Percentiles rank a stretch among this genome's conserved stretches.
These are phyloP conservation scores for Dactylellina haptotyla DNA, from an alignment of 2,329 filamentous ascomycete species.

Conservation along the genomic window DNA sequence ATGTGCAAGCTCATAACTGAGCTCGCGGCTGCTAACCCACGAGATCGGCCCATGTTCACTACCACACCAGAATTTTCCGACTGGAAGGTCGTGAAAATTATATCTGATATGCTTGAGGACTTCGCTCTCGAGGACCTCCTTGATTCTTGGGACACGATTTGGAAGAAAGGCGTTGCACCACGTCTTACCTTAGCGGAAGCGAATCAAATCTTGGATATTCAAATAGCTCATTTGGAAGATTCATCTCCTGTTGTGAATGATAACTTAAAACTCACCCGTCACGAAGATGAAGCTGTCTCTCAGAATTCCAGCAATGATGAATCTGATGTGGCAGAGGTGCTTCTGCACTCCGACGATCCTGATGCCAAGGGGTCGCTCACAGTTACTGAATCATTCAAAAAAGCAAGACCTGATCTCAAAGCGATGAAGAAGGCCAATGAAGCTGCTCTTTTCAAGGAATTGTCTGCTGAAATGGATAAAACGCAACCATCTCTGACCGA, in stretches of 20 bases:
- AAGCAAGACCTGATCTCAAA: not conserved
- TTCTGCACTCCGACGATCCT: constrained; percentile 1
- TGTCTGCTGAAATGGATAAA: constrained; percentile 7
- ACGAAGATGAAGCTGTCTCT: not conserved
- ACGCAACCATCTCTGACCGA: not conserved
- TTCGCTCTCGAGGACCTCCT: not conserved
- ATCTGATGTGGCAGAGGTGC: not conserved
- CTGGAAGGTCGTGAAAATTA: not conserved
- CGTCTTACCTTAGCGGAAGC: constrained; percentile 21
- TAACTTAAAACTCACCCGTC: not conserved
- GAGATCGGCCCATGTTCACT: not conserved
- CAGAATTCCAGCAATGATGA: not conserved
- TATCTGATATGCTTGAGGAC: not conserved
- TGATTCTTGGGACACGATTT: constrained; percentile 16
- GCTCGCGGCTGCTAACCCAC: not conserved
- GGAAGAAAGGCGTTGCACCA: constrained; percentile 11
- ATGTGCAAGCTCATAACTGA: constrained; percentile 19
- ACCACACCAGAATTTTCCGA: constrained; percentile 5
- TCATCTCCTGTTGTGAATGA: not conserved
- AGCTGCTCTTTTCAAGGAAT: not conserved
- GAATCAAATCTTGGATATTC: not conserved
- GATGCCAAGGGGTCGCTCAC: constrained; percentile 7
- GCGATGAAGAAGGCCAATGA: constrained; percentile 3
- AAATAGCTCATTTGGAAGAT: not conserved
- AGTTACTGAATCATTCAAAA: not conserved